These are phyloP conservation scores for Beauveria caledonica DNA, from an alignment of 2,329 filamentous ascomycete genomes.

Conservation along the genomic window DNA sequence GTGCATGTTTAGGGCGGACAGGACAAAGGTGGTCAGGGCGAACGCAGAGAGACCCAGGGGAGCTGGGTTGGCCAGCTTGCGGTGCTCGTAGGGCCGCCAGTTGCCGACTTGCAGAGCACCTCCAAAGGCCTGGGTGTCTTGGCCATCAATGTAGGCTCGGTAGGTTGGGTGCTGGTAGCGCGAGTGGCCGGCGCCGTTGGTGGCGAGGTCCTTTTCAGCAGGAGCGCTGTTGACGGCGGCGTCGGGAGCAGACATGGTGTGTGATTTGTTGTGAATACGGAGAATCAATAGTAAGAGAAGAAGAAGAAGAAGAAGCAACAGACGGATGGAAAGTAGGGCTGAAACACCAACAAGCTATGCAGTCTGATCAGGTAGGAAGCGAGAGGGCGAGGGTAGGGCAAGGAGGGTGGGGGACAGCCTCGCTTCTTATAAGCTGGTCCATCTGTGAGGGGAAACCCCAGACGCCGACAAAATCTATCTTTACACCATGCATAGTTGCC, in stretches of 20 bases:
- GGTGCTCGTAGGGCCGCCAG: constrained; percentile 54
- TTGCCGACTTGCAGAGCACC: constrained; percentile 66
- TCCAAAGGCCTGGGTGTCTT: constrained; percentile 46
- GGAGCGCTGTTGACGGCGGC: constrained; percentile 4
- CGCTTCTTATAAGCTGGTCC: constrained; percentile 2
- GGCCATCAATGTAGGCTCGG: neutral
- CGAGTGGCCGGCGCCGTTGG: constrained; percentile 13
- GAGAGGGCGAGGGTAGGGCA: neutral
- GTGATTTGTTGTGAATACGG: neutral
- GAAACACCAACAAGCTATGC: neutral
- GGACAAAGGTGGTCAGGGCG: constrained; percentile 74
- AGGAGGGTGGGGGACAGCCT: neutral
- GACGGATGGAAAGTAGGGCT: neutral
- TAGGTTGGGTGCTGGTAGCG: constrained; percentile 9
- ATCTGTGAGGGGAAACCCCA: neutral
- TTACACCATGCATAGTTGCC: no score
- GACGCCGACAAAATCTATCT: neutral
- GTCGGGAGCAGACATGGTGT: constrained; percentile 6
- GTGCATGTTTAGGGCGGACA: constrained; percentile 65
- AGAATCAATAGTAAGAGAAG: no score
- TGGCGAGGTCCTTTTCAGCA: constrained; percentile 14
- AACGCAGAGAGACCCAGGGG: constrained; percentile 71
- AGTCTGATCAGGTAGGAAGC: neutral
- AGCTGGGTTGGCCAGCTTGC: constrained; percentile 72
- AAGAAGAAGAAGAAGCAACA: no score